Conservation (phyloP, 2,329 filamentous ascomycete species). For the Ceratocystis harringtonii region DNA sequence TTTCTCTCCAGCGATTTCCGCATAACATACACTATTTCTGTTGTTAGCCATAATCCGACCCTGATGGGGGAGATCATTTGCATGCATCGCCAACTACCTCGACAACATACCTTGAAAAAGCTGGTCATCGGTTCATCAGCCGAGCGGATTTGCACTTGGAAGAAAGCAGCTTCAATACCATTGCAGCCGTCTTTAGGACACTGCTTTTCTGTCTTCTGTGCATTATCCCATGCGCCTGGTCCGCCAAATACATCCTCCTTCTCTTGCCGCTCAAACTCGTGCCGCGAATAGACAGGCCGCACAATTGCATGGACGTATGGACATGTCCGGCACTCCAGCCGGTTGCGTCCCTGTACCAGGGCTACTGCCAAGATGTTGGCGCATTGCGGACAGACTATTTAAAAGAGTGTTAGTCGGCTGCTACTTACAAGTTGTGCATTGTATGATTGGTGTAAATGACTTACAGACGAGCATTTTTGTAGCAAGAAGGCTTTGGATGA, state of each 20-base stretch:
- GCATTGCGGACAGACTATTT: slow-evolving; percentile 64
- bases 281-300: slow-evolving; percentile 64
- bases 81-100: slow-evolving; percentile 11
- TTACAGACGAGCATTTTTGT: slow-evolving; percentile 50
- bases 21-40: slow-evolving; percentile 50
- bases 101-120: slow-evolving; percentile 61
- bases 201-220: slow-evolving; percentile 68
- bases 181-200: slow-evolving; percentile 70
- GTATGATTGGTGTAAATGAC: slow-evolving; percentile 13
- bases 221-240: slow-evolving; percentile 77
- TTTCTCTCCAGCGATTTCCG: slow-evolving; percentile 51
- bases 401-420: slow-evolving; percentile 18
- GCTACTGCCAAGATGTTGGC: slow-evolving; percentile 71
- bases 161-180: slow-evolving; percentile 77
- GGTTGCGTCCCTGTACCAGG: slow-evolving; percentile 47
- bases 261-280: slow-evolving; percentile 73
- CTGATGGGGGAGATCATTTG: slow-evolving; percentile 13
- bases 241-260: slow-evolving; percentile 83
- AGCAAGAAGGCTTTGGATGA: neutral
- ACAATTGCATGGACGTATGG: slow-evolving; percentile 80
- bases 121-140: slow-evolving; percentile 98
- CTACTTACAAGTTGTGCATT: neutral
- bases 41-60: neutral
- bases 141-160: slow-evolving; percentile 92
- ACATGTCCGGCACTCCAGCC: slow-evolving; percentile 89